These are phyloP conservation scores for Ogataea minuta DNA, from an alignment of 805 yeast species.

Conservation along the genomic window DNA sequence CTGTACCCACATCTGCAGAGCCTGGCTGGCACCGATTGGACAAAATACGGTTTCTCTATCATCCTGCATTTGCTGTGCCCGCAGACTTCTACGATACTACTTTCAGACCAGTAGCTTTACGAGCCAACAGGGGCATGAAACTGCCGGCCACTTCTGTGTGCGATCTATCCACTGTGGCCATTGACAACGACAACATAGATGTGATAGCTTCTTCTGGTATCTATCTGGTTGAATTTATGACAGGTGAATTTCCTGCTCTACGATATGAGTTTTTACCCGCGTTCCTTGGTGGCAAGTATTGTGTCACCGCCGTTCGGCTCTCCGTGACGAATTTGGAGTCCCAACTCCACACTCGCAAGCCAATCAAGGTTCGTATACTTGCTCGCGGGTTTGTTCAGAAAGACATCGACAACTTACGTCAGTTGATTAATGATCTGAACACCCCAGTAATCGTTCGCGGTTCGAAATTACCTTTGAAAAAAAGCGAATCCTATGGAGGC, in stretches of 20 bases:
- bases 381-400: constrained; percentile 61
- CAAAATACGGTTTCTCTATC: constrained; percentile 70
- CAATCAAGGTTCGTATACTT: constrained; percentile 52
- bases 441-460: constrained; percentile 17
- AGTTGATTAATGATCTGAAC: constrained; percentile 28
- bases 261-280: constrained; percentile 61
- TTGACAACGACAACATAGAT: constrained; percentile 43
- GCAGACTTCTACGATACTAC: constrained; percentile 48
- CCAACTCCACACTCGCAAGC: constrained; percentile 19
- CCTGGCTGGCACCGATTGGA: constrained; percentile 90
- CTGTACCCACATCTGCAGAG: constrained; percentile 55
- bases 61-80: constrained; percentile 76
- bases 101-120: constrained; percentile 36
- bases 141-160: constrained; percentile 33
- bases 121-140: constrained; percentile 32
- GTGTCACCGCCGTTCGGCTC: constrained; percentile 1
- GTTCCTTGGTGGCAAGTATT: constrained; percentile 55
- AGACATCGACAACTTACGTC: constrained; percentile 47
- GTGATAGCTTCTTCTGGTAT: constrained; percentile 64
- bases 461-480: constrained; percentile 15
- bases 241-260: constrained; percentile 57
- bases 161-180: constrained; percentile 46
- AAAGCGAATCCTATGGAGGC: constrained; percentile 26
- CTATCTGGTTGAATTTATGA: constrained; percentile 68
- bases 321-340: constrained; percentile 3